These are phyloP conservation scores for Fusarium odoratissimum DNA, from an alignment of 2,329 filamentous ascomycete species.

Conservation along the genomic window DNA sequence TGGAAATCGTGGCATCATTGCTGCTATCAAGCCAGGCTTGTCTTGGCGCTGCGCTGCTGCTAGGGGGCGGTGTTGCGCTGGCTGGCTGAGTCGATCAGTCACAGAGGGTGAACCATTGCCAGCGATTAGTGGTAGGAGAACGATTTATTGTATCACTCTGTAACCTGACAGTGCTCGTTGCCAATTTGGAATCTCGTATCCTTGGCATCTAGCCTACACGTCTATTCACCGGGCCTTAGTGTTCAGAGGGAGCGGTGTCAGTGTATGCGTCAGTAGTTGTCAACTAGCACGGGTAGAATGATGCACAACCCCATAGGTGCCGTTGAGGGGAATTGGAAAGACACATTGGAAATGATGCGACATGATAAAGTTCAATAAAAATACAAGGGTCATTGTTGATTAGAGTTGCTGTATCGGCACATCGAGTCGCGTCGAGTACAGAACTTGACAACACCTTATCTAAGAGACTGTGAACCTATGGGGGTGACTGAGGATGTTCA, in stretches of 20 bases:
- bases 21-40: constrained; percentile 24
- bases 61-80: constrained; percentile 29
- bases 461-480: constrained; percentile 18
- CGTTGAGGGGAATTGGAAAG: not conserved
- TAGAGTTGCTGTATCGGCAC: constrained; percentile 41
- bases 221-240: not conserved
- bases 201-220: constrained; percentile 5
- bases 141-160: constrained; percentile 21
- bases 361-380: constrained; percentile 20
- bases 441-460: constrained; percentile 40
- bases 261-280: constrained; percentile 4
- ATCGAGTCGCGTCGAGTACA: constrained; percentile 28
- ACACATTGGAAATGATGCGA: constrained; percentile 2
- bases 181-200: constrained; percentile 16
- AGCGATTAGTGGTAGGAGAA: constrained; percentile 28
- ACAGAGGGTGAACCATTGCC: constrained; percentile 21
- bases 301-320: not conserved
- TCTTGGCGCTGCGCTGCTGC: constrained; percentile 41
- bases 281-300: not conserved
- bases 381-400: constrained; percentile 12
- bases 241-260: constrained; percentile 19
- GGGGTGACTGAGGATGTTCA: not conserved
- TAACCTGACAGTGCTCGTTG: not conserved
- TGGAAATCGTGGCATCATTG: constrained; percentile 40
- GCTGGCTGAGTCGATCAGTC: constrained; percentile 27